Percentiles rank a stretch among this genome's conserved stretches.
phyloP scores from a whole-genome alignment of 2,329 filamentous ascomycete genomes.

The Drechslera avenae region DNA sequence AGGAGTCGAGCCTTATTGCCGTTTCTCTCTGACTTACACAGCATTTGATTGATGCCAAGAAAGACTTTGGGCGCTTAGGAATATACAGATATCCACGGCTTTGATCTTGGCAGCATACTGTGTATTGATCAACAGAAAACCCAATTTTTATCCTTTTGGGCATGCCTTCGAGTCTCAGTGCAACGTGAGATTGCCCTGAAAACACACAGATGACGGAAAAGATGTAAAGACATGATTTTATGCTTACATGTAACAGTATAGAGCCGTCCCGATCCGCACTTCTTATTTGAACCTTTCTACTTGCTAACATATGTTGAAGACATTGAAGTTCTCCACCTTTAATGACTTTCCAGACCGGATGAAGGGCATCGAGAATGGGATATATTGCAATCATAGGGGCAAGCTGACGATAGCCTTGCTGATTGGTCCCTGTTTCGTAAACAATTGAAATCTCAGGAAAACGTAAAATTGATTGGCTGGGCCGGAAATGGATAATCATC shows the following conservation, averaged over 20 bases:
- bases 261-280: not conserved
- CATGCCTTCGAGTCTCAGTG: no score
- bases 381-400: not conserved
- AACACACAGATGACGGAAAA: no score
- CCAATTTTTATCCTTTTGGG: no score
- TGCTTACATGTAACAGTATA: constrained; percentile 1
- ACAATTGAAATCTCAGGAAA: not conserved
- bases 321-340: not conserved
- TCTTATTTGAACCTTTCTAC: not conserved
- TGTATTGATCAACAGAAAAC: no score
- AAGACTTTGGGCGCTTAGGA: not conserved
- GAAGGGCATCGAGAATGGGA: not conserved
- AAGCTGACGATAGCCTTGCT: not conserved
- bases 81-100: not conserved
- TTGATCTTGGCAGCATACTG: no score
- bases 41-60: not conserved
- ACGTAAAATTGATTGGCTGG: not conserved
- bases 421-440: not conserved
- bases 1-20: no score
- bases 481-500: not conserved
- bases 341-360: not conserved
- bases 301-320: not conserved
- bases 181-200: no score
- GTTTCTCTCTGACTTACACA: not conserved
- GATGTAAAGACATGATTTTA: not conserved